Evolutionary conservation across 2,329 filamentous ascomycete species (phyloP), one percentile per base, ranked within the genome.

Genomic region (Fusarium hainanense): DNA sequence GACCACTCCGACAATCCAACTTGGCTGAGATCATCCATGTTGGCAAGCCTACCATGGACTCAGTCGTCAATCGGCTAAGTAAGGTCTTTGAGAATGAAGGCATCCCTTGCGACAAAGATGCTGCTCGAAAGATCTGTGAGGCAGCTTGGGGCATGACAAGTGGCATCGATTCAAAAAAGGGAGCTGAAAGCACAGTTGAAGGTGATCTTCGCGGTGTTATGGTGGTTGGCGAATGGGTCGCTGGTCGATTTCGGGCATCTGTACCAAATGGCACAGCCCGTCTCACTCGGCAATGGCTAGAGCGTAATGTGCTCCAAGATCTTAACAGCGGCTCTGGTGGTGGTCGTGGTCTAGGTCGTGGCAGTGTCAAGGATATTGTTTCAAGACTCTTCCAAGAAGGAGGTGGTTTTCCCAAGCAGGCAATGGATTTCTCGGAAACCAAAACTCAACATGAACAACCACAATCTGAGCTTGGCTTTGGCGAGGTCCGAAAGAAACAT

Each of bases 1-100:
- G 94, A 28, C 94, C 93, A 0, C 84, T 99, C 10, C 89, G 96
- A n/a, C 92, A 95, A 69, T 94, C 93, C 0, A 89, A 85, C 8
- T 82, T 96, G 51, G 96, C 95, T 0, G 96, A 99, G 78, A 90
- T 98, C 41, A 90, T 99, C 23, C 94, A 97, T 76, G 91, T 97
- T 34, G 93, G 95, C 49, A 96, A 96, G 74, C 94, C 96, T 3
- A 90, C 92, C 0, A 82, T 98, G 12, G 94, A 97, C 67, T 92
- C 94, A 51, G 93, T 98, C 4, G 90, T 97, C 6, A 85, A 87
- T 10, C 89, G 96, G 16, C 85, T 98, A 75, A 94, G 94, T 77
- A 83, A 84, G 3, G 91, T 99, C 1, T 98, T 99, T 71, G 89
- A 93, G 63, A 94, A 92, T 72, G 96, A 99, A 81, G 92, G 92